phyloP scores from a whole-genome alignment of 202 grass and related monocot genomes.

The Dendrocalamus latiflorus region DNA sequence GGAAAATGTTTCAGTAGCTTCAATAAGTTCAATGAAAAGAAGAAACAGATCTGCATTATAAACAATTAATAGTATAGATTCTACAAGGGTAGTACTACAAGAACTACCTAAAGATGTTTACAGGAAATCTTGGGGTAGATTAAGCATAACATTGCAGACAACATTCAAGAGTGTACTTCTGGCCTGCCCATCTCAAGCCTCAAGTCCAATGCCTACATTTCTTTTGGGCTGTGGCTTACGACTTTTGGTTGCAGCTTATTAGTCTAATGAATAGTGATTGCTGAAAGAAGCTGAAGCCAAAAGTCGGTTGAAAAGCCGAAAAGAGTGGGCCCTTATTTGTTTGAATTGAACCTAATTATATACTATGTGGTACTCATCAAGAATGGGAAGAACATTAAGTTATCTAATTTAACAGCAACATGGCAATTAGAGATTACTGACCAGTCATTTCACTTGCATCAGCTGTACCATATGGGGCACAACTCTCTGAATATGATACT shows the following conservation, averaged over 20 bases:
- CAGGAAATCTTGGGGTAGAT: background rate
- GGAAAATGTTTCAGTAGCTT: background rate
- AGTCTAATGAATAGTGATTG: no score
- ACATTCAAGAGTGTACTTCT: conserved; percentile 13
- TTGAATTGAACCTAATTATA: conserved; percentile 10
- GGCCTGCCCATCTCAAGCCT: background rate
- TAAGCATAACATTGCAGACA: background rate
- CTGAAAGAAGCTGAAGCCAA: no score
- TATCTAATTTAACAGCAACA: conserved; percentile 14
- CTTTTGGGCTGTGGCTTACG: no score
- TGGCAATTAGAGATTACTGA: conserved; percentile 35
- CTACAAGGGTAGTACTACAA: conserved; percentile 6
- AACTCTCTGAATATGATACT: conserved; percentile 88
- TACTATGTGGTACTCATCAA: background rate
- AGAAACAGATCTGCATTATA: conserved; percentile 7
- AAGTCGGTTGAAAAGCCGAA: no score
- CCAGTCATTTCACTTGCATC: conserved; percentile 83
- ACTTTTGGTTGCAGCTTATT: no score
- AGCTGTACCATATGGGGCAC: conserved; percentile 54
- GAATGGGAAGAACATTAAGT: background rate
- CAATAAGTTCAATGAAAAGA: background rate
- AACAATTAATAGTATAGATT: background rate
- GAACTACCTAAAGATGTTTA: conserved; percentile 1
- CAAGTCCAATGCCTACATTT: background rate
- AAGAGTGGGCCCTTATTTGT: background rate